These are phyloP conservation scores for Komagataella pseudopastoris DNA, from an alignment of 805 yeast genomes.

Conservation along the genomic window DNA sequence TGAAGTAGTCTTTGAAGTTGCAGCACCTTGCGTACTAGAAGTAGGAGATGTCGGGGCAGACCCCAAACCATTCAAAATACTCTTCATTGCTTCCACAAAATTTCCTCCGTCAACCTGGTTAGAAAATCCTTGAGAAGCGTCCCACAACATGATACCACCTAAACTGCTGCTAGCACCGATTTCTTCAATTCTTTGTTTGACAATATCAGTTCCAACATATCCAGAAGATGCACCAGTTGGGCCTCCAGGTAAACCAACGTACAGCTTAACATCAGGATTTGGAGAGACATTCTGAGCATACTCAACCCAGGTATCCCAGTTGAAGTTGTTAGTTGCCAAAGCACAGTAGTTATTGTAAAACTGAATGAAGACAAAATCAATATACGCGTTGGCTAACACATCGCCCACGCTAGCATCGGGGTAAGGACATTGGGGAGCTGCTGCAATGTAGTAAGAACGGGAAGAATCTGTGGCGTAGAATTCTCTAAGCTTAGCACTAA, in stretches of 20 bases:
- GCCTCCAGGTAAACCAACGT: constrained; percentile 58
- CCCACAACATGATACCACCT: constrained; percentile 80
- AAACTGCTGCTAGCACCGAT: constrained; percentile 27
- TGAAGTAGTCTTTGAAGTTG: constrained; percentile 1
- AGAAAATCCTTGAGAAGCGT: constrained; percentile 47
- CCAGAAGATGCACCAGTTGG: constrained; percentile 42
- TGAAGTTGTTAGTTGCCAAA: constrained; percentile 34
- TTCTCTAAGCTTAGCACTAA: constrained; percentile 34
- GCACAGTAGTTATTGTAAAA: constrained; percentile 81
- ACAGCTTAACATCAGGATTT: constrained; percentile 57
- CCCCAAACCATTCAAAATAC: constrained; percentile 7
- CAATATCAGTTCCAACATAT: constrained; percentile 30
- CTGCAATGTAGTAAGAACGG: constrained; percentile 60
- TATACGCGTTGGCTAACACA: constrained; percentile 32
- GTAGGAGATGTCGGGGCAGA: constrained; percentile 3
- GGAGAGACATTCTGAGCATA: constrained; percentile 48
- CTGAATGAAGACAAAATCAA: constrained; percentile 79
- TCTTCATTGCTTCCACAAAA: constrained; percentile 15
- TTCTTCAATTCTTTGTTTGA: constrained; percentile 14
- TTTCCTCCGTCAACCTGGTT: constrained; percentile 29
- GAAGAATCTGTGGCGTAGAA: constrained; percentile 24
- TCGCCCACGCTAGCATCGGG: constrained; percentile 53
- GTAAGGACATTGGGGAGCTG: constrained; percentile 87
- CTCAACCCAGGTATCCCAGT: constrained; percentile 57
- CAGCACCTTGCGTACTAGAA: neutral